Evolutionary conservation across 2,329 filamentous ascomycete genomes (phyloP).

Genomic region (Beauveria pseudobassiana): DNA sequence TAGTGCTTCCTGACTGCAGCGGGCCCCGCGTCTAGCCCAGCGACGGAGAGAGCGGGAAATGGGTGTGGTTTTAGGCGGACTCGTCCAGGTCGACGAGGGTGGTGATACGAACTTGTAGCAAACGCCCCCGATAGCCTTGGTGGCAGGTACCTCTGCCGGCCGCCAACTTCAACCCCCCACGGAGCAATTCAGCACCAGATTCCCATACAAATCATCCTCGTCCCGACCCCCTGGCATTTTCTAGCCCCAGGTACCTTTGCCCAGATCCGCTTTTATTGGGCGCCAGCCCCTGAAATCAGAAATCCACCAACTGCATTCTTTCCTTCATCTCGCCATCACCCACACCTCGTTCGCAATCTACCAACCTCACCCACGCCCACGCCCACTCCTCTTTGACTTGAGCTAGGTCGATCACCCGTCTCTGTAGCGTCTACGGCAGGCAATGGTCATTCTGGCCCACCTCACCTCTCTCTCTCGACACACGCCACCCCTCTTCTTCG

Average conservation of each 20-base stretch:
- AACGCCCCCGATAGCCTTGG: constrained; percentile 5
- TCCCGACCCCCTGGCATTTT: constrained; percentile 6
- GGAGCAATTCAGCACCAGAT: background rate
- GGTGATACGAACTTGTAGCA: background rate
- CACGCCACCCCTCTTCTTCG: background rate
- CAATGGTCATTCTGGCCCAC: too few species aligned
- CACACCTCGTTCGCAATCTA: too few species aligned
- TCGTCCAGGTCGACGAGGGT: background rate
- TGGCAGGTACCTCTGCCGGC: background rate
- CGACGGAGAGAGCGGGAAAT: constrained; percentile 1
- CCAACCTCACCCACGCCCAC: too few species aligned
- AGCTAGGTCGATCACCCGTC: too few species aligned
- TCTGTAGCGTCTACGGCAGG: too few species aligned
- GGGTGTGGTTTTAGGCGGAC: constrained; percentile 1
- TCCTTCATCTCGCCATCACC: background rate
- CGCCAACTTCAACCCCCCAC: background rate
- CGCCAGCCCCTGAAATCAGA: too few species aligned
- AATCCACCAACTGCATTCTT: constrained; percentile 4
- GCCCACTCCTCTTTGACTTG: too few species aligned
- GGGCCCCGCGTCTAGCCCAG: background rate
- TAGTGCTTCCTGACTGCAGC: too few species aligned
- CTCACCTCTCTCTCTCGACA: background rate
- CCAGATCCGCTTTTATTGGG: background rate
- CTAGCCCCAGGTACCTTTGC: background rate
- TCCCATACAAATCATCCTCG: background rate